Base-by-base conservation (phyloP, 257 asterid species). In the Petunia secreta region DNA sequence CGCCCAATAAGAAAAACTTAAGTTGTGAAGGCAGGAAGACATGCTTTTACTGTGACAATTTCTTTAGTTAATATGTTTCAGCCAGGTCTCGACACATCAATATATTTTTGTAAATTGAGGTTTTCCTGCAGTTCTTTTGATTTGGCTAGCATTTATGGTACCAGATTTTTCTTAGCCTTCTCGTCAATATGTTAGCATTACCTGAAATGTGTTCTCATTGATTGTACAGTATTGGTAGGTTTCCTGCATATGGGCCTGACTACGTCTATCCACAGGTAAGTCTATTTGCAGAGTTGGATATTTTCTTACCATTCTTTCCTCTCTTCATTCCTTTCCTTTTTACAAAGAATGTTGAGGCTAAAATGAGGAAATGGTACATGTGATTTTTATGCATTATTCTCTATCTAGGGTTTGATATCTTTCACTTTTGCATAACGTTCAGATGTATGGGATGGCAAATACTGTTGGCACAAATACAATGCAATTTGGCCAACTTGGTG, bases 381-480 rank as follows among this genome's bases (percentile, higher is more conserved):
- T 67, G 75, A 67, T 43, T 67, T 11, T 40, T 64, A 64, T 39
- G 48, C 52, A 39, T 15, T 36, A 65, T 6, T 43, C 41, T 40
- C 36, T 36, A 10, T 48, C 10, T n/a, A 48, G 6, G 5, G 11
- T 6, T 15, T 57, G 10, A 48, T 46, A 5, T 34, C 6, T 71
- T 46, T 25, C 34, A 67, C 13, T 39, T 63, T n/a, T n/a, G 43
- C 14, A 36, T 78, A 46, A 34, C 60, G 40, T 78, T 48, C 75
- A 78, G 81, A 63, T 78, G 60, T 78, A 78, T 63, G 81, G 81
- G 6, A 36, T 78, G 50, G 44, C 53, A 78, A 55, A 16, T 41
- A 75, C 40, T 53, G 80, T 55, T 75, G 81, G 75, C 63, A 78
- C 81, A 15, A 78, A 78, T 52, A 8, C 81, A 48, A 4, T 78